Percentiles rank a stretch among this genome's conserved stretches.
Evolutionary conservation across 768 basidiomycete genomes (phyloP).

Genomic region (Chalciporus sphaerocephalus): DNA sequence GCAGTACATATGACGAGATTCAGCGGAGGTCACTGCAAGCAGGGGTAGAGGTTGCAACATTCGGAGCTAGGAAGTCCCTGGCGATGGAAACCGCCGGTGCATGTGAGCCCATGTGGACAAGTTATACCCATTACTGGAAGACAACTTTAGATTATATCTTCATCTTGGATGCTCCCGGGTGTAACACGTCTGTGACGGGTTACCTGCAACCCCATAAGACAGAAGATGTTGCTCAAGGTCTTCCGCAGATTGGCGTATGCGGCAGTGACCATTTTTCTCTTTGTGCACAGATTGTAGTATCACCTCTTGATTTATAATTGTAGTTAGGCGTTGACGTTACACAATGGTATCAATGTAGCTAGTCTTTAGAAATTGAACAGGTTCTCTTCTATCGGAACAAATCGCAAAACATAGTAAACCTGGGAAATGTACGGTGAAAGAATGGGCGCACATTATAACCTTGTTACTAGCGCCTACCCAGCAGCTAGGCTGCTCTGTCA

Average conservation of each 20-base stretch:
- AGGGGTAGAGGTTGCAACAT: conserved; percentile 35
- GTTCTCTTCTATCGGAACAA: not conserved
- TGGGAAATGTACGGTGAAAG: not conserved
- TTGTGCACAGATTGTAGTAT: conserved; percentile 51
- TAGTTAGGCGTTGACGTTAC: too few relatives aligned
- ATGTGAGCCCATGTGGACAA: conserved; percentile 81
- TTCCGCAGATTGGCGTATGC: conserved; percentile 76
- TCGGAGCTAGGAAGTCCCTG: conserved; percentile 45
- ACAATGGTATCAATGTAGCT: conserved; percentile 12
- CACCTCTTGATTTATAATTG: conserved; percentile 9
- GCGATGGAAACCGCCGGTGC: conserved; percentile 45
- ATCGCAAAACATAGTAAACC: not conserved
- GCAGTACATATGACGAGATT: conserved; percentile 69
- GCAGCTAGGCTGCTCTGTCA: conserved; percentile 49
- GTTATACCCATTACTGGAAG: conserved; percentile 86
- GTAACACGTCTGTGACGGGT: conserved; percentile 39
- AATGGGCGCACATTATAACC: not conserved
- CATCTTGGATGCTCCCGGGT: conserved; percentile 46
- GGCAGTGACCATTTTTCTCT: conserved; percentile 88
- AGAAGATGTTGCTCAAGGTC: conserved; percentile 59
- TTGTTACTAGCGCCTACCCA: not conserved
- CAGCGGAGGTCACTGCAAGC: conserved; percentile 19
- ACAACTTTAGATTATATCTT: conserved; percentile 93
- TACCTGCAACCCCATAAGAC: conserved; percentile 60
- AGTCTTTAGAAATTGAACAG: conserved; percentile 1